Evolutionary conservation across 2,329 filamentous ascomycete genomes (phyloP), one percentile per base, ranked within the genome.

Genomic region (Pezicula neosporulosa): DNA sequence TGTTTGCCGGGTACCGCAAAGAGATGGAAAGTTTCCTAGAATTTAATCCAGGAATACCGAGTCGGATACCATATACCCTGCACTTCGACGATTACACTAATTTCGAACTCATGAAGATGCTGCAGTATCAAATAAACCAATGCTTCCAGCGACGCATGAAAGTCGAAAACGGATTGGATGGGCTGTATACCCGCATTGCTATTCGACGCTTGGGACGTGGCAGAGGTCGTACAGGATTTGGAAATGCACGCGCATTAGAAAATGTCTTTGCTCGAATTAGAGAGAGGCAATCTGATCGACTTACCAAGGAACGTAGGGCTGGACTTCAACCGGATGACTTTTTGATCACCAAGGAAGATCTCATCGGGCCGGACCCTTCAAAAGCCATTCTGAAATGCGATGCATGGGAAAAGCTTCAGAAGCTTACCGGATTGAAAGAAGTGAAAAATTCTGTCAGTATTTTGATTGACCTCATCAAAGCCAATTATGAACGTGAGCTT

Each of bases 11-110:
- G 0, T 92, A 92, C 66, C 75, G 75, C 45, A 84, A 83, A 57
- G 76, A 88, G 55, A 92, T 93, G 87, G 87, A 92, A 59, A 76
- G 76, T 0, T 90, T 92, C 64, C 90, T 89, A 44, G 74, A 80
- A 0, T 86, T 91, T 54, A 92, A 92, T 42, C 82, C 82, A 0
- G 87, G 89, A 0, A 71, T 92, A 3, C 73, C 79, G 0, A 89
- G 86, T 56, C 81, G 88, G 0, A 84, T 93, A 36, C 87, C 87
- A 0, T 71, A 81, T 10, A 69, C 76, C 33, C 72, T 92, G 60
- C 75, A 80, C 39, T 93, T 92, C 50, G 70, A 77, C 0, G 88
- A 93, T 64, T 92, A 89, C 55, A 71, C 72, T 0, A 84, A 92
- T 44, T 59, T 70, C 0, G 86, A 92, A 57, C 71, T 93, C 0